Base-by-base conservation (phyloP, 1,284 basidiomycete genomes). In the Leccinum subrobustum region DNA sequence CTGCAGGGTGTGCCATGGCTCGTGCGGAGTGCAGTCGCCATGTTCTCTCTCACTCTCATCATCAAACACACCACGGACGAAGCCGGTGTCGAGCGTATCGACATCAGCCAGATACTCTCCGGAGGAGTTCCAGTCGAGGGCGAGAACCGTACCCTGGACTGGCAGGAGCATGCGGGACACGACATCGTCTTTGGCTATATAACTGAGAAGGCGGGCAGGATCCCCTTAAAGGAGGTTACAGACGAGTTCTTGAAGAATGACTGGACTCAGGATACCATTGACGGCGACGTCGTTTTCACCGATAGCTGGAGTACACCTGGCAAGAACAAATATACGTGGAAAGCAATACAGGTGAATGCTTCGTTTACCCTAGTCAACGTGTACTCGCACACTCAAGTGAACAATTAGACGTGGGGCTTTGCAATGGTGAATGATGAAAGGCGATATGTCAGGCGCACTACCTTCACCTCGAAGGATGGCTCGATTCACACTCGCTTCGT, bases 391-490 rank as follows among this genome's bases (percentile, higher is more conserved):
- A 4, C 14, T 31, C 31, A 39, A 33, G 12, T 63, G 56, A 9
- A 52, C 51, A 57, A 44, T 11, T 58, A 91, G 89, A 79, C 81
- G 5, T 92, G 89, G 88, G 90, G 90, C 23, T 81, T 91, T 44
- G 81, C 89, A 67, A 76, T 74, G 2, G 74, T 89, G 61, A 74
- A 86, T 20, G 83, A 78, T 12, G 84, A 85, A 69, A 81, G 85
- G 67, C 78, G 86, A 62, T 84, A 91, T 66, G 76, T 79, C 12
- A 78, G 89, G 60, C 85, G 83, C 65, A 73, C 90, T 63, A 78
- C 82, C 66, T 91, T 91, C 72, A 84, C 80, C n/a, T 87, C 86
- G 18, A 20, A 88, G 65, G 79, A 84, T 20, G 61, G 63, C 6
- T 64, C 68, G 37, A 82, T 91, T 58, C 75, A 82, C 60, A 77